Evolutionary conservation across 371 early-diverging fungal genomes (phyloP).

Genomic region (Haplosporangium sp.): DNA sequence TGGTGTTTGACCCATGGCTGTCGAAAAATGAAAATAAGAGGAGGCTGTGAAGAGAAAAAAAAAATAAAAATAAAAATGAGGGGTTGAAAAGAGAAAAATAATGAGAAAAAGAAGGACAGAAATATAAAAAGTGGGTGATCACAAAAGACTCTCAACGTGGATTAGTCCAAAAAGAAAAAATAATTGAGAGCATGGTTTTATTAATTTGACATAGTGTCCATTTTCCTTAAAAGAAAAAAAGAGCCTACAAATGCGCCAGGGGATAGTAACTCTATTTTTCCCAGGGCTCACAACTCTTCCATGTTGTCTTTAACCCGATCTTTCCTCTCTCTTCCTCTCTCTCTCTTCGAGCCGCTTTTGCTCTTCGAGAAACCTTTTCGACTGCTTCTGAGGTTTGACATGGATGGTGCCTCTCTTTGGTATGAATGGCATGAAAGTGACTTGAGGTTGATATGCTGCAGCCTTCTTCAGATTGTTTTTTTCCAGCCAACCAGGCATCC

Average conservation of each 20-base stretch:
- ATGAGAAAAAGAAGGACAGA: not conserved
- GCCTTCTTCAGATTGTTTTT: constrained; percentile 3
- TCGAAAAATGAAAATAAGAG: too few relatives aligned
- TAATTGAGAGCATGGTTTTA: not conserved
- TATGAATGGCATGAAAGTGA: not conserved
- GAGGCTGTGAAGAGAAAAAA: too few relatives aligned
- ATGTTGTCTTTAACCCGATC: too few relatives aligned
- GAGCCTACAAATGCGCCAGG: too few relatives aligned
- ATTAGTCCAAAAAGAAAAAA: too few relatives aligned
- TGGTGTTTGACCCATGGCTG: too few relatives aligned
- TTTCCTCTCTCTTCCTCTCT: not conserved
- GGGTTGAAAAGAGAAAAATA: not conserved
- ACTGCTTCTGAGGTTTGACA: not conserved
- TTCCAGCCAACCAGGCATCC: constrained; percentile 6
- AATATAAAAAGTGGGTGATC: not conserved
- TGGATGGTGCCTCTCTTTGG: not conserved
- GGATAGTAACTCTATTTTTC: too few relatives aligned
- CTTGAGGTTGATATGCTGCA: constrained; percentile 9
- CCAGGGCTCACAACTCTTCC: too few relatives aligned
- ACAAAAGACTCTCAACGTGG: too few relatives aligned
- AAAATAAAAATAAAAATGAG: not conserved
- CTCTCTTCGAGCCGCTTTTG: not conserved
- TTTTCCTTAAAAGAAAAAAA: too few relatives aligned
- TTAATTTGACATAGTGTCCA: too few relatives aligned
- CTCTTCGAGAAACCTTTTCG: constrained; percentile 1